phyloP scores from a whole-genome alignment of 2,329 filamentous ascomycete genomes.

The Stenocarpella maydis region DNA sequence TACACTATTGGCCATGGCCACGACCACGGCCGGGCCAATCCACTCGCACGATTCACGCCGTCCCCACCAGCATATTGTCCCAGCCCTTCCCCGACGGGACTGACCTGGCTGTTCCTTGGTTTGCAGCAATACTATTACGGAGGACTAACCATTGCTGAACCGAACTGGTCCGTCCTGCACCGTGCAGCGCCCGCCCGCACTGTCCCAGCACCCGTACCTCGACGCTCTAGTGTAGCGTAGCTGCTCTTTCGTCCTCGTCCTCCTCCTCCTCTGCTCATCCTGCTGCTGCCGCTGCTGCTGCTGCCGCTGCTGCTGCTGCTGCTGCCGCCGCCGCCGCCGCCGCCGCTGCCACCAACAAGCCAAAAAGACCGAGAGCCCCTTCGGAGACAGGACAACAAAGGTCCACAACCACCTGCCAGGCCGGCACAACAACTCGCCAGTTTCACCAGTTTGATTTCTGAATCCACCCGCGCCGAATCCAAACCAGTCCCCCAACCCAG shows the following conservation, averaged over 20 bases:
- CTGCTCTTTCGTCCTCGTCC: slow-evolving; percentile 10
- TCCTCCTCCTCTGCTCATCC: neutral
- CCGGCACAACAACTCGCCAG: neutral
- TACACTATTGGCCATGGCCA: too few relatives aligned
- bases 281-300: neutral
- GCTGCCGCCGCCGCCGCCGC: neutral
- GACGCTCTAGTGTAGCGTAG: too few relatives aligned
- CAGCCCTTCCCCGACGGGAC: slow-evolving; percentile 24
- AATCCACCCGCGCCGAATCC: neutral
- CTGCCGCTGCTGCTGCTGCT: neutral
- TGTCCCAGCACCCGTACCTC: slow-evolving; percentile 4
- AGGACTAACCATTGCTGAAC: too few relatives aligned
- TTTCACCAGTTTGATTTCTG: too few relatives aligned
- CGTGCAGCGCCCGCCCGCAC: neutral
- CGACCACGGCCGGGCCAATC: slow-evolving; percentile 15
- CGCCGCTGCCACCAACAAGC: neutral
- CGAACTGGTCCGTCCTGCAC: slow-evolving; percentile 17
- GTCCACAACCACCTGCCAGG: neutral
- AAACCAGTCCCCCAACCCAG: neutral
- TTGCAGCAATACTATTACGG: slow-evolving; percentile 17
- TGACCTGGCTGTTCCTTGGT: slow-evolving; percentile 24
- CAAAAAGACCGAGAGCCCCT: neutral
- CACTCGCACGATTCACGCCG: slow-evolving; percentile 23
- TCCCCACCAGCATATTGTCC: slow-evolving; percentile 22
- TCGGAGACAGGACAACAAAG: neutral